Conservation (phyloP, 2,329 filamentous ascomycete species). For the Botrytis aclada region DNA sequence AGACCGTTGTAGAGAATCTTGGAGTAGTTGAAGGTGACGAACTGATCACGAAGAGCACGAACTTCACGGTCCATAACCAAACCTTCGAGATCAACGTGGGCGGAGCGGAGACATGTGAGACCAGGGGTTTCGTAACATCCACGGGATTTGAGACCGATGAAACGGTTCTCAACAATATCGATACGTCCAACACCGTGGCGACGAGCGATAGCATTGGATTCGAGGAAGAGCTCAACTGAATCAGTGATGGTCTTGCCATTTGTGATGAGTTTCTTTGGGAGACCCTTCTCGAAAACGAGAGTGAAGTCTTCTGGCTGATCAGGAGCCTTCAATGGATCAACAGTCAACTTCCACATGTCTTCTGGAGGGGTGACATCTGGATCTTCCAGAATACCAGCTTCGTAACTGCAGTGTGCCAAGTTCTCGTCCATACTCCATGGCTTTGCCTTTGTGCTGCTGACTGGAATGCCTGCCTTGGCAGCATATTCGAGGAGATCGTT, state of each 20-base stretch:
- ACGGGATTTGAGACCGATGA: constrained; percentile 75
- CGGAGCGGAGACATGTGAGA: constrained; percentile 36
- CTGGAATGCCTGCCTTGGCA: constrained; percentile 62
- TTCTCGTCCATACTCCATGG: constrained; percentile 69
- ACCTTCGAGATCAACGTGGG: constrained; percentile 58
- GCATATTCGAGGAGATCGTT: constrained; percentile 73
- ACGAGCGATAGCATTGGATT: constrained; percentile 68
- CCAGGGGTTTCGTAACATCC: constrained; percentile 68
- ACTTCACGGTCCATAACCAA: constrained; percentile 67
- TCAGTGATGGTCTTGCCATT: constrained; percentile 63
- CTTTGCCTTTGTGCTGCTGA: constrained; percentile 69
- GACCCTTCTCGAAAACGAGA: constrained; percentile 68
- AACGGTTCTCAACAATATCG: constrained; percentile 80
- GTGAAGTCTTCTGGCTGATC: constrained; percentile 69
- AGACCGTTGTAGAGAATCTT: constrained; percentile 59
- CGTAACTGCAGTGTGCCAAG: constrained; percentile 74
- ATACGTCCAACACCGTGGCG: constrained; percentile 74
- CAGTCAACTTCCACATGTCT: constrained; percentile 78
- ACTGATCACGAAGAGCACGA: constrained; percentile 67
- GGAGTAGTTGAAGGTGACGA: constrained; percentile 63
- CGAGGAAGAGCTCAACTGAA: constrained; percentile 68
- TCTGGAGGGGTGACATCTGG: constrained; percentile 62
- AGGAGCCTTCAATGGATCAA: constrained; percentile 66
- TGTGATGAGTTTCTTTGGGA: constrained; percentile 64
- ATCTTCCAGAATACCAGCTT: constrained; percentile 72